Evolutionary conservation across 306 rosid species (phyloP).

Genomic region (Lathyrus aphaca): DNA sequence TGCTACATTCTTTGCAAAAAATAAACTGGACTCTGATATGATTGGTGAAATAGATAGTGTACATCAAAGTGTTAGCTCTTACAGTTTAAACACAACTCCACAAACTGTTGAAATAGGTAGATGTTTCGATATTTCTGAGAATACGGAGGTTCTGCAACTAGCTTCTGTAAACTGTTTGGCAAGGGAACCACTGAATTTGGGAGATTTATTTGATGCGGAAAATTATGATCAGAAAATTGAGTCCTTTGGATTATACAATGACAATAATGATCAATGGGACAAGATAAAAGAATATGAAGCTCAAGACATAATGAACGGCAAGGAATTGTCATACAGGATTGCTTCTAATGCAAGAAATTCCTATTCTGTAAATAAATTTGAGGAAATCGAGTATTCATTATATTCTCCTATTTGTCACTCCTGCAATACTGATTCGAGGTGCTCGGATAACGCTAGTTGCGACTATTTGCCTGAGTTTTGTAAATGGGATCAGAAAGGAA

Average conservation of each 20-base stretch:
- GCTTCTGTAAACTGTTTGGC: slow-evolving; percentile 39
- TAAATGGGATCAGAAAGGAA: slow-evolving; percentile 63
- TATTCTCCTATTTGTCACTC: slow-evolving; percentile 34
- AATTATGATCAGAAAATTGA: slow-evolving; percentile 22
- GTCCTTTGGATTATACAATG: slow-evolving; percentile 25
- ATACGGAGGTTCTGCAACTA: slow-evolving; percentile 34
- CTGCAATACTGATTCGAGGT: slow-evolving; percentile 23
- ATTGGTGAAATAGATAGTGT: slow-evolving; percentile 35
- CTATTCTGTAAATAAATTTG: slow-evolving; percentile 33
- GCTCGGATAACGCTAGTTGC: slow-evolving; percentile 35
- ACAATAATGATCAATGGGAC: slow-evolving; percentile 28
- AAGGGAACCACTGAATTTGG: slow-evolving; percentile 43
- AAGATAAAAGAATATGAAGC: slow-evolving; percentile 37
- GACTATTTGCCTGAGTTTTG: slow-evolving; percentile 40
- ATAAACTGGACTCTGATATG: slow-evolving; percentile 13
- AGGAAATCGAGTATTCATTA: slow-evolving; percentile 41
- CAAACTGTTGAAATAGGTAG: slow-evolving; percentile 34
- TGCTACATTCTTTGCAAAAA: slow-evolving; percentile 11
- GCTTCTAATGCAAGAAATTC: slow-evolving; percentile 29
- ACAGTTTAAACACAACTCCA: slow-evolving; percentile 51
- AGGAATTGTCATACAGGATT: slow-evolving; percentile 25
- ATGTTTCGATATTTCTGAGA: slow-evolving; percentile 34
- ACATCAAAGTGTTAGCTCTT: slow-evolving; percentile 49
- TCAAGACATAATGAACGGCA: slow-evolving; percentile 30
- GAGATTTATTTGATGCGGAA: slow-evolving; percentile 40